Evolutionary conservation across 768 basidiomycete species (phyloP).

Genomic region (Russula compacta): DNA sequence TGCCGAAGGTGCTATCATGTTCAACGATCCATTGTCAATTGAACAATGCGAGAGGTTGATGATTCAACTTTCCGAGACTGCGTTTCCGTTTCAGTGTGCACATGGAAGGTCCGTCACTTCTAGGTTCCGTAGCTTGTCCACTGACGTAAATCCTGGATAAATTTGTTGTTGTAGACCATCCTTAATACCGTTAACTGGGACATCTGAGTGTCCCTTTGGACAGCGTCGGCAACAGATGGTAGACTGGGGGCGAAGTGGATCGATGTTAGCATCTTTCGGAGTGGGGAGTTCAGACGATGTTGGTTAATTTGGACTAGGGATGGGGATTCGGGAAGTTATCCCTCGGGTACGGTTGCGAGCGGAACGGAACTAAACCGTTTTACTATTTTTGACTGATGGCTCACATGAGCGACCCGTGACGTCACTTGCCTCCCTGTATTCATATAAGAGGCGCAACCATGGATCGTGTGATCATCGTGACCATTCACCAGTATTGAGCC

Average conservation of each 20-base stretch:
- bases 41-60: conserved; percentile 68
- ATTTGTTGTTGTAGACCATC: conserved; percentile 34
- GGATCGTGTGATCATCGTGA: not conserved
- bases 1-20: conserved; percentile 86
- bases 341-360: no score
- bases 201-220: conserved; percentile 15
- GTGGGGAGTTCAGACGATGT: not conserved
- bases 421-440: conserved; percentile 2
- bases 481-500: not conserved
- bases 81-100: conserved; percentile 91
- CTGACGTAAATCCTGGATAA: not conserved
- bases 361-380: not conserved
- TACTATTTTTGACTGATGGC: no score
- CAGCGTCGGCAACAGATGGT: not conserved
- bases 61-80: conserved; percentile 53
- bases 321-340: no score
- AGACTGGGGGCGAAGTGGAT: conserved; percentile 10
- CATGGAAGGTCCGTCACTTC: conserved; percentile 63
- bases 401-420: conserved; percentile 1
- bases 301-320: not conserved
- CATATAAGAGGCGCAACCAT: conserved; percentile 19
- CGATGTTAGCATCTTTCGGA: not conserved
- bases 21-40: conserved; percentile 68
- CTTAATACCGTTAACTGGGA: conserved; percentile 39
- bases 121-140: not conserved